Evolutionary conservation across 1,284 basidiomycete species (phyloP).

Genomic region (Singerocomus inundabilis): DNA sequence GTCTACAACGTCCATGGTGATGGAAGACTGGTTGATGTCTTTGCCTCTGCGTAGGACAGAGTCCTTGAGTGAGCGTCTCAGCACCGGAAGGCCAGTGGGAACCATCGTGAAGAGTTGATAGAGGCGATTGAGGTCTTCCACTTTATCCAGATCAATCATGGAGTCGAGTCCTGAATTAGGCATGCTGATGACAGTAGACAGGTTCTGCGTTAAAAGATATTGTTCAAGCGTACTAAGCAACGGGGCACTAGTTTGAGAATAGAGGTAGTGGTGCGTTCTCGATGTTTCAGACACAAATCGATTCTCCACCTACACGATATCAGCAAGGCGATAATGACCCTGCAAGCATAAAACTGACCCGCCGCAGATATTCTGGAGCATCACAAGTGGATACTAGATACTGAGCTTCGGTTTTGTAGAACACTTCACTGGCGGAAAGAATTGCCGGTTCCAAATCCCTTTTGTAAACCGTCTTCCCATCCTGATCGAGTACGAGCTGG

Average conservation of each 20-base stretch:
- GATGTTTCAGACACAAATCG: constrained; percentile 85
- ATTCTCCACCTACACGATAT: constrained; percentile 67
- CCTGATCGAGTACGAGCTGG: constrained; percentile 56
- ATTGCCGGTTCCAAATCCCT: constrained; percentile 85
- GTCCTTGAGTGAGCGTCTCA: constrained; percentile 73
- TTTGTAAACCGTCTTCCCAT: constrained; percentile 72
- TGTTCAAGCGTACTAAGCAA: constrained; percentile 79
- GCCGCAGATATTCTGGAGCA: constrained; percentile 78
- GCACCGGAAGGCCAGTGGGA: constrained; percentile 59
- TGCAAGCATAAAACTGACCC: constrained; percentile 50
- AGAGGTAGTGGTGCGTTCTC: constrained; percentile 88
- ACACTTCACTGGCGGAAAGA: constrained; percentile 73
- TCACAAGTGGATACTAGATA: constrained; percentile 73
- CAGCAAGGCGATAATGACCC: constrained; percentile 5
- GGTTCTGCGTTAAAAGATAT: constrained; percentile 76
- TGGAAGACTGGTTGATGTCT: constrained; percentile 69
- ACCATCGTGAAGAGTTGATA: constrained; percentile 81
- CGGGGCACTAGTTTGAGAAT: constrained; percentile 67
- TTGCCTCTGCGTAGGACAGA: constrained; percentile 79
- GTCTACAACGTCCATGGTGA: constrained; percentile 37
- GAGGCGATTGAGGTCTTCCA: constrained; percentile 77
- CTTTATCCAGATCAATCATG: constrained; percentile 85
- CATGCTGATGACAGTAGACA: constrained; percentile 76
- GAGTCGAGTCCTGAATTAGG: constrained; percentile 82
- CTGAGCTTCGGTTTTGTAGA: constrained; percentile 80